Base-by-base conservation (phyloP, 768 basidiomycete genomes). In the Trametes cubensis region DNA sequence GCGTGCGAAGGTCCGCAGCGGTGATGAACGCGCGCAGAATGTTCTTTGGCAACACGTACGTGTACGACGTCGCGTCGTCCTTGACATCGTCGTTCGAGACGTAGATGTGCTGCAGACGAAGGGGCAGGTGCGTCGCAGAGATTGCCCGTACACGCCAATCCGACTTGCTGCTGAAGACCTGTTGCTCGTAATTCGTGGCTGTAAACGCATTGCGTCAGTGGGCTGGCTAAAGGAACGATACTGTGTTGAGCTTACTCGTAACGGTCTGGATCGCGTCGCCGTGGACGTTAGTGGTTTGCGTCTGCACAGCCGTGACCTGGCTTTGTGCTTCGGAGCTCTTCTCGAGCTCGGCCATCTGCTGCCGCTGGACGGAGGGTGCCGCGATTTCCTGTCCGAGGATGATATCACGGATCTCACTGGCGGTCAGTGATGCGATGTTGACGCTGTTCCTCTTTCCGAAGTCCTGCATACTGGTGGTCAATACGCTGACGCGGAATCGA, bases 121-220 rank as follows among this genome's bases (percentile, higher is more conserved):
- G 87, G 4, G 96, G 87, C 48, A 99, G 83, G 75, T 99, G 95
- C 21, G 95, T 98, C 0, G 97, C 91, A 17, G 94, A 95, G 70
- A 99, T 98, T 38, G 97, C 97, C 64, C 97, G 90, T 34, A 98
- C 92, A 69, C 97, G 94, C 97, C 97, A 99, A 75, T 99, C 97
- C 4, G 97, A 98, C 80, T 99, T 98, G 80, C 90, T 93, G 76
- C 93, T 95, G 80, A 99, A 99, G n/a, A 94, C 90, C 71, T 94
- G 92, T 71, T 98, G 95, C 75, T 97, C 97, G 73, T 99, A 99
- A 72, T 92, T 94, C 64, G 97, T 97, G 0, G 96, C 89, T 89
- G 67, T 47, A 47, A 38, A 25, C 41, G 34, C 4, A 11, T 66
- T 34, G 48, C 34, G 56, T 54, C 34, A 59, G 14, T 21, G 51